Evolutionary conservation across 306 rosid genomes (phyloP), one percentile per base, ranked within the genome.

Genomic region (Lotus japonicus): DNA sequence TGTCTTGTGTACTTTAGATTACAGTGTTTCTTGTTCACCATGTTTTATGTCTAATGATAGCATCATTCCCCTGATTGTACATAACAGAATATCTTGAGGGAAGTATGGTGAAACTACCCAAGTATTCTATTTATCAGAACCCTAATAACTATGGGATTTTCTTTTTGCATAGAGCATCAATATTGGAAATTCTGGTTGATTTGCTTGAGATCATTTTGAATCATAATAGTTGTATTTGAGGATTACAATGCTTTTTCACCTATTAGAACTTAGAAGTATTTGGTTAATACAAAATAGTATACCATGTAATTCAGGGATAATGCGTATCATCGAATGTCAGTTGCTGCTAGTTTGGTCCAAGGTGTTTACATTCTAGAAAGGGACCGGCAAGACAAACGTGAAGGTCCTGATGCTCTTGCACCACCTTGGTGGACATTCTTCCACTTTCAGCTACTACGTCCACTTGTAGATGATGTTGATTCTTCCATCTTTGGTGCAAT

Each of bases 351-450:
- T 84, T 87, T 90, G 90, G 99, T 94, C 69, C 92, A 94, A 64
- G 95, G 89, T 54, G 99, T 88, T 73, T 90, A 90, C 74, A 63
- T 90, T 73, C 73, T 85, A 38, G 95, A 94, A 67, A 84, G 92
- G 66, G 97, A 94, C 68, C 73, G 92, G 44, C 99, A 90, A 67
- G 90, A 84, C 71, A 75, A 78, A 6, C 89, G 97, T 11, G 65
- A 69, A 78, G 96, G 82, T 55, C n/a, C 75, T 6, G 68, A 82
- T 11, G 97, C 96, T 71, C 86, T 90, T 41, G 95, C 97, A 42
- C 90, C 95, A 39, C 92, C 95, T 43, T 94, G 99, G 97, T 94
- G 92, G 88, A 84, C 80, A 79, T 94, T 88, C 82, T 85, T 91
- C 66, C 87, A 88, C 65, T 94, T 90, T 68, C 81, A 72, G 83